These are phyloP conservation scores for Xylogone sp. DNA, from an alignment of 2,329 filamentous ascomycete species.

Conservation along the genomic window DNA sequence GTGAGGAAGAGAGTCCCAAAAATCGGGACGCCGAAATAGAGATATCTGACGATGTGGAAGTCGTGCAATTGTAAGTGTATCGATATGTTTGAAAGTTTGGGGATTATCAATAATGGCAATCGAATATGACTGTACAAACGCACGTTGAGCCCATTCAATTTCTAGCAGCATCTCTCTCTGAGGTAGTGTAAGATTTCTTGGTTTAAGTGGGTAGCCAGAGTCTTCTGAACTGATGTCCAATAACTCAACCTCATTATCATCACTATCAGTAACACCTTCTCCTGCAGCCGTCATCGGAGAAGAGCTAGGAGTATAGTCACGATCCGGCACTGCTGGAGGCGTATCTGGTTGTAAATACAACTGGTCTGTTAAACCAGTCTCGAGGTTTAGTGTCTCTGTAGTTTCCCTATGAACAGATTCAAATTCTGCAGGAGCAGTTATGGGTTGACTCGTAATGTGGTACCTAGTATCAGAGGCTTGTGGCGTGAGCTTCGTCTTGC, in stretches of 20 bases:
- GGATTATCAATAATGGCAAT: constrained; percentile 61
- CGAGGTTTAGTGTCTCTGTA: not conserved
- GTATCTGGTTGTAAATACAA: not conserved
- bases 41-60: constrained; percentile 59
- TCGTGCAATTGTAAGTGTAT: constrained; percentile 59
- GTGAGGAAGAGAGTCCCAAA: constrained; percentile 57
- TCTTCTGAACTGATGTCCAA: not conserved
- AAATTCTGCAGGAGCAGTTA: not conserved
- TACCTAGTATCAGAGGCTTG: not conserved
- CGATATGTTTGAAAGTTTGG: constrained; percentile 48
- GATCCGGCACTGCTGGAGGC: not conserved
- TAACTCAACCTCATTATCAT: not conserved
- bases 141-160: constrained; percentile 64
- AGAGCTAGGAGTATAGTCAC: not conserved
- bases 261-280: not conserved
- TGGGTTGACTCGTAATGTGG: not conserved
- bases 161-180: constrained; percentile 68
- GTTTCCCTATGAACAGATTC: not conserved
- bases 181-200: constrained; percentile 51
- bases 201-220: constrained; percentile 31
- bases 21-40: constrained; percentile 50
- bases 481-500: not conserved
- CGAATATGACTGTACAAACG: constrained; percentile 65
- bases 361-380: not conserved
- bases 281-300: not conserved